Evolutionary conservation across 768 basidiomycete genomes (phyloP).

Genomic region (Podaxis sp.): DNA sequence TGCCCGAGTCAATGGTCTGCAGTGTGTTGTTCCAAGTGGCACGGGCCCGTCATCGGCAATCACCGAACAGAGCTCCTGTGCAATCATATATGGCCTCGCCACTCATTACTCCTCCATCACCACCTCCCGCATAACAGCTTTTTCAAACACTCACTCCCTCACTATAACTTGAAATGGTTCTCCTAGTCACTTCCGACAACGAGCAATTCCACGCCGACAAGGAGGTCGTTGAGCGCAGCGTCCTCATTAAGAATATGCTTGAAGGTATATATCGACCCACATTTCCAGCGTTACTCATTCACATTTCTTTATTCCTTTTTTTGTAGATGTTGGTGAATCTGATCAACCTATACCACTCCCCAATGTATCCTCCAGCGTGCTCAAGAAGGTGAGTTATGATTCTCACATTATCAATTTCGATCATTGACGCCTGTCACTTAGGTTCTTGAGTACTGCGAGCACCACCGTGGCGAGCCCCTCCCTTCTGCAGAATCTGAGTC

Average conservation of each 20-base stretch:
- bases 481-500: constrained; percentile 81
- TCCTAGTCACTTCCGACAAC: constrained; percentile 92
- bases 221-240: constrained; percentile 92
- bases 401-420: constrained; percentile 14
- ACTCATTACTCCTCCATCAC: constrained; percentile 23
- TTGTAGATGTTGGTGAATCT: constrained; percentile 86
- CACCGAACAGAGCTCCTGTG: constrained; percentile 26
- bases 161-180: constrained; percentile 55
- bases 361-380: constrained; percentile 88
- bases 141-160: constrained; percentile 3
- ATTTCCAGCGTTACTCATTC: constrained; percentile 14
- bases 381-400: constrained; percentile 78
- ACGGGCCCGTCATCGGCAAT: constrained; percentile 35
- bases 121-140: constrained; percentile 16
- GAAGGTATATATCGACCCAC: constrained; percentile 63
- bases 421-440: constrained; percentile 31
- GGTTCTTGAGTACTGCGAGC: constrained; percentile 99
- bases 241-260: constrained; percentile 99
- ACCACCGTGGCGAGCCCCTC: constrained; percentile 96
- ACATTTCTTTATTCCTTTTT: constrained; percentile 18
- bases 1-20: constrained; percentile 19
- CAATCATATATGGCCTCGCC: constrained; percentile 9
- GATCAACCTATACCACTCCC: constrained; percentile 94
- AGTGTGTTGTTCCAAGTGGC: neutral
- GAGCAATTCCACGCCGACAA: constrained; percentile 93